These are phyloP conservation scores for Pseudovirgaria hyperparasitica DNA, from an alignment of 2,329 filamentous ascomycete species.

Conservation along the genomic window DNA sequence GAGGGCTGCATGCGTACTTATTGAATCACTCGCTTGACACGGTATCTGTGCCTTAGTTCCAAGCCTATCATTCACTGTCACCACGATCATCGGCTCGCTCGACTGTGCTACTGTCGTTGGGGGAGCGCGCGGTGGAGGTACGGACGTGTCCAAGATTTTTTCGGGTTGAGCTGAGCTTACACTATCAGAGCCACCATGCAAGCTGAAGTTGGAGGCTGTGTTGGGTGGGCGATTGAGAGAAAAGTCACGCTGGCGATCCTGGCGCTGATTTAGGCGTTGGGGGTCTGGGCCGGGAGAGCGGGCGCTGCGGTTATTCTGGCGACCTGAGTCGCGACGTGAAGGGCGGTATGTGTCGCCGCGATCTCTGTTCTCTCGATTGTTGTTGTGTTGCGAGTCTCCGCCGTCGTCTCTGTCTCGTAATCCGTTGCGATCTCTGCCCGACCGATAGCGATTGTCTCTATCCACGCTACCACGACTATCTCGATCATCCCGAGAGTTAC, in stretches of 20 bases:
- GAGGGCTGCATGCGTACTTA: slow-evolving; percentile 36
- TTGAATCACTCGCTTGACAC: slow-evolving; percentile 70
- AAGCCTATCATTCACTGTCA: slow-evolving; percentile 87
- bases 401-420: slow-evolving; percentile 5
- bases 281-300: slow-evolving; percentile 13
- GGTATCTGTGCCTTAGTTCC: slow-evolving; percentile 93
- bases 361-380: slow-evolving; percentile 24
- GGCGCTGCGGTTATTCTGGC: slow-evolving; percentile 6
- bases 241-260: slow-evolving; percentile 4
- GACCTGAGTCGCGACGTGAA: slow-evolving; percentile 7
- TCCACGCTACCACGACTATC: slow-evolving; percentile 1
- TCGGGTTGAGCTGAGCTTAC: slow-evolving; percentile 28
- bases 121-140: slow-evolving; percentile 13
- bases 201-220: background rate
- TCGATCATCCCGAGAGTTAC: slow-evolving; percentile 1
- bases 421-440: slow-evolving; percentile 3
- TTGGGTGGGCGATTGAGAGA: background rate
- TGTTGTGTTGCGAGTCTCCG: slow-evolving; percentile 17
- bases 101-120: slow-evolving; percentile 12
- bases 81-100: slow-evolving; percentile 78
- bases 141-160: slow-evolving; percentile 10
- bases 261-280: slow-evolving; percentile 1
- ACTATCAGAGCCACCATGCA: slow-evolving; percentile 1
- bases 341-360: slow-evolving; percentile 10
- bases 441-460: slow-evolving; percentile 4